phyloP scores from a whole-genome alignment of 768 basidiomycete genomes.

The Cystofilobasidium bisporidii region DNA sequence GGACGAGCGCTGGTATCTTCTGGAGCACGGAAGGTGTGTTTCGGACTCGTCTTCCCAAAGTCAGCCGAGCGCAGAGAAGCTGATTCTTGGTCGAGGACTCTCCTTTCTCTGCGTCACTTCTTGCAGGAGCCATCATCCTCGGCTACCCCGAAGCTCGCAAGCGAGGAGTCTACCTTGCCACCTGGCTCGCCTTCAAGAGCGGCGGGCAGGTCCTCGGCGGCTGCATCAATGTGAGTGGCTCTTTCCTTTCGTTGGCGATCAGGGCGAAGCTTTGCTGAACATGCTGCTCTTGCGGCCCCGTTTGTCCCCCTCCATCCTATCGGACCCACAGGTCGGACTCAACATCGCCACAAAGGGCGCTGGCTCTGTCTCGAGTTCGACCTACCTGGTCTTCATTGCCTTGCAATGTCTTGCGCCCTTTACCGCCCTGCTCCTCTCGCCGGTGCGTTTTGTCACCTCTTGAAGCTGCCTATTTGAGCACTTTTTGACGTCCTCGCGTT shows the following conservation, averaged over 20 bases:
- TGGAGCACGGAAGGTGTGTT: conserved; percentile 27
- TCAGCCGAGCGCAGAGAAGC: conserved; percentile 7
- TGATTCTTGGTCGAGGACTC: too few species aligned
- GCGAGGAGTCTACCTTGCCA: conserved; percentile 33
- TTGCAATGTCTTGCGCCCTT: conserved; percentile 17
- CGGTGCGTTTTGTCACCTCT: neutral
- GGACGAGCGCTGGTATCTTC: conserved; percentile 35
- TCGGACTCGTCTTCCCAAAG: neutral
- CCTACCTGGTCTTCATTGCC: conserved; percentile 25
- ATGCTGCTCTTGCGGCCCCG: too few species aligned
- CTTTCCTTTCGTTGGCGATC: neutral
- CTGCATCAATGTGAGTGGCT: conserved; percentile 12
- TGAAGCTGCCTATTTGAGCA: too few species aligned
- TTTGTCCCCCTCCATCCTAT: conserved; percentile 9
- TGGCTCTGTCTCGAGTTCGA: conserved; percentile 15
- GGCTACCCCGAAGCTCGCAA: conserved; percentile 35
- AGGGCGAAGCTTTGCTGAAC: neutral
- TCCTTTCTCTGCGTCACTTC: neutral
- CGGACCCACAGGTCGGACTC: conserved; percentile 28
- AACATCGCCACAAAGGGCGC: conserved; percentile 30
- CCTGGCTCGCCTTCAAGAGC: conserved; percentile 33
- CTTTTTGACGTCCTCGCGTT: too few species aligned
- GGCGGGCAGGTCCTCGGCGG: conserved; percentile 36
- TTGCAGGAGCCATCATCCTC: conserved; percentile 33
- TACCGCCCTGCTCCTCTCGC: conserved; percentile 18